A percentile compares a stretch with the other conserved stretches of the same genome.
Conservation (phyloP, 768 basidiomycete species). For the Auriculariales sp. region DNA sequence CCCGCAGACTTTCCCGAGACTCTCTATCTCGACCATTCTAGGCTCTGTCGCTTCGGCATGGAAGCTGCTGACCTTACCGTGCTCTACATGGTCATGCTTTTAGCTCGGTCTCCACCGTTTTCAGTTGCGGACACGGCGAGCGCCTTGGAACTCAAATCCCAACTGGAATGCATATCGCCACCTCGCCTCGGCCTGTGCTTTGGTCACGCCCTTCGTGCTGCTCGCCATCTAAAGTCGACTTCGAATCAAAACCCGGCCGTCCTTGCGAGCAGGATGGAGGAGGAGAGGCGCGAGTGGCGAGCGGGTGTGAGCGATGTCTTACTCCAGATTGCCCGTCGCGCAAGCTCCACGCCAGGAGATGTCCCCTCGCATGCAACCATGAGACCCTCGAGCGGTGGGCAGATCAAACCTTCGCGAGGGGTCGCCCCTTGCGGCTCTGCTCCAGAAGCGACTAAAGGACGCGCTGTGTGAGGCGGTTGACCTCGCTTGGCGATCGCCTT, state of each 20-base stretch:
- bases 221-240: too few species aligned
- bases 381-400: conserved; percentile 37
- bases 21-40: conserved; percentile 61
- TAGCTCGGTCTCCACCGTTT: conserved; percentile 32
- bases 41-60: conserved; percentile 46
- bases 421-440: conserved; percentile 43
- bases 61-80: conserved; percentile 65
- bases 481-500: too few species aligned
- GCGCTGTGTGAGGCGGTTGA: conserved; percentile 45
- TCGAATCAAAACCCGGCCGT: too few species aligned
- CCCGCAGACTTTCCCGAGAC: conserved; percentile 56
- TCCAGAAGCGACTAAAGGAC: conserved; percentile 48
- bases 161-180: background rate
- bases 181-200: background rate
- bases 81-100: conserved; percentile 66
- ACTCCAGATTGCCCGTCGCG: conserved; percentile 62
- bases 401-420: conserved; percentile 46
- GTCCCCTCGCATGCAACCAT: background rate
- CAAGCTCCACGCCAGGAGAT: conserved; percentile 29
- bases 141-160: background rate
- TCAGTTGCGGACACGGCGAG: background rate
- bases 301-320: conserved; percentile 48
- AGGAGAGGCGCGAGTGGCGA: conserved; percentile 31
- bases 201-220: background rate
- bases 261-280: background rate